A percentile compares a stretch with the other conserved stretches of the same genome.
phyloP scores from a whole-genome alignment of 257 asterid genomes.

The Jasminum sambac region DNA sequence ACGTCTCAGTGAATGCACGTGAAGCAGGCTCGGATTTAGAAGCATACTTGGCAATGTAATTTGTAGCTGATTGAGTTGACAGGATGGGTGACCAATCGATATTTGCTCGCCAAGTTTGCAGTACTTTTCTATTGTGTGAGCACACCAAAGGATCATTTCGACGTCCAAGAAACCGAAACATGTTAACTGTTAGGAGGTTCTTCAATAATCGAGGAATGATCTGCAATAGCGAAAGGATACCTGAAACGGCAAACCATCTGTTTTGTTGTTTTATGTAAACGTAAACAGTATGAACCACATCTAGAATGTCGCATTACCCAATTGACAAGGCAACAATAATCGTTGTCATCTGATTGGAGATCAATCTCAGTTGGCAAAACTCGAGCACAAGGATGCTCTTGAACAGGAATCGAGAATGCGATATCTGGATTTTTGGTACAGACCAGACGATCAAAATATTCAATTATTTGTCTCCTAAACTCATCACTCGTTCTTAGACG shows the following conservation, averaged over 20 bases:
- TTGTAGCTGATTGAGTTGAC: background rate
- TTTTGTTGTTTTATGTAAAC: background rate
- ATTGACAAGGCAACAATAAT: background rate
- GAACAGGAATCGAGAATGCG: background rate
- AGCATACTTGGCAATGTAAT: background rate
- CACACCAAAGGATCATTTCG: background rate
- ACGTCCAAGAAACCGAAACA: background rate
- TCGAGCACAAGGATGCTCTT: background rate
- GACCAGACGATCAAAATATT: background rate
- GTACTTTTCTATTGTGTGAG: background rate
- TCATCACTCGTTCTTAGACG: too few species aligned
- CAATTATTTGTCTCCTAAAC: background rate
- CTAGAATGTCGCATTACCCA: background rate
- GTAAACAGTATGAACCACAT: background rate
- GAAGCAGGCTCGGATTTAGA: background rate
- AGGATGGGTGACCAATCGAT: background rate
- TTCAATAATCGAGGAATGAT: background rate
- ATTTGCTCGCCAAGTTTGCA: background rate
- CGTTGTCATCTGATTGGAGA: background rate
- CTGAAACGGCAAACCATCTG: background rate
- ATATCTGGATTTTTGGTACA: too few species aligned
- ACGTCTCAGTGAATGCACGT: background rate
- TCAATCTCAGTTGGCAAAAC: background rate
- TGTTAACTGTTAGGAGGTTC: background rate
- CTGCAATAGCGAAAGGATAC: background rate